Evolutionary conservation across 148 eudicot genomes (phyloP).

Genomic region (Fagopyrum esculentum): DNA sequence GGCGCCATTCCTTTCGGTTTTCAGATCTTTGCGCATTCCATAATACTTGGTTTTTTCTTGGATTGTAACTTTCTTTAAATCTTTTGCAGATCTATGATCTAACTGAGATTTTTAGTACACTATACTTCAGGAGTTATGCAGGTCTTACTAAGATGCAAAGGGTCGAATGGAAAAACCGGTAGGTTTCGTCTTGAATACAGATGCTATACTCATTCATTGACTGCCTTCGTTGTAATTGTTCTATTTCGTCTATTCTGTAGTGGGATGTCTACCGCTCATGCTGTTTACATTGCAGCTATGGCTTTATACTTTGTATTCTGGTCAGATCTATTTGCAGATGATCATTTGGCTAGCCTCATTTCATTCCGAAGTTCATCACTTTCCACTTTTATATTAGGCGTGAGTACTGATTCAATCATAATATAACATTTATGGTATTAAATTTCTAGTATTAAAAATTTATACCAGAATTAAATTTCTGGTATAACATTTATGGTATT

Average conservation of each 20-base stretch:
- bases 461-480: no score
- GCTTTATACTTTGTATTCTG: slow-evolving; percentile 90
- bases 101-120: slow-evolving; percentile 55
- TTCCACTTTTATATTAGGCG: slow-evolving; percentile 82
- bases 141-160: slow-evolving; percentile 75
- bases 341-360: slow-evolving; percentile 32
- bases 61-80: not conserved
- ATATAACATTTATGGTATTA: no score
- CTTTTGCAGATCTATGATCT: slow-evolving; percentile 67
- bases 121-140: slow-evolving; percentile 63
- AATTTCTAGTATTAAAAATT: no score
- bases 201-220: slow-evolving; percentile 2
- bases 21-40: slow-evolving; percentile 1
- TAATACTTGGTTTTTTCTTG: not conserved
- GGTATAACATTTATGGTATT: no score
- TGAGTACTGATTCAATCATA: slow-evolving; percentile 44
- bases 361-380: slow-evolving; percentile 74
- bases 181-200: slow-evolving; percentile 6
- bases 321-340: slow-evolving; percentile 84
- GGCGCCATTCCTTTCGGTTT: not conserved
- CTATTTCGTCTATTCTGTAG: slow-evolving; percentile 29
- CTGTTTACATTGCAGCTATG: slow-evolving; percentile 70
- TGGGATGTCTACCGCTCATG: slow-evolving; percentile 85
- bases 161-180: slow-evolving; percentile 96
- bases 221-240: not conserved